Evolutionary conservation across 2,329 filamentous ascomycete genomes (phyloP).

Genomic region (Trichoderma sp.): DNA sequence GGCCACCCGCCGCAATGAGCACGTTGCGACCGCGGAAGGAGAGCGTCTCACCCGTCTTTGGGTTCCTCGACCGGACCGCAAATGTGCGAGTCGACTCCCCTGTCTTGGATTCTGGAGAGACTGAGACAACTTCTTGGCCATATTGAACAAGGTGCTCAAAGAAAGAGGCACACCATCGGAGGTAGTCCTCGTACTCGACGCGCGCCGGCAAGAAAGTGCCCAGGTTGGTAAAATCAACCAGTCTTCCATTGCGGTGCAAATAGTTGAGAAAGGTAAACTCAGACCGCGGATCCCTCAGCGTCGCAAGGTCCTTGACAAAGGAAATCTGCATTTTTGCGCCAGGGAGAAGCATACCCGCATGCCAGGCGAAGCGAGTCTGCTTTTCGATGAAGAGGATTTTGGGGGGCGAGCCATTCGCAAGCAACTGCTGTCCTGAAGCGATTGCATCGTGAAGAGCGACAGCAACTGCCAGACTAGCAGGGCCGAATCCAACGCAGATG

Average conservation of each 20-base stretch:
- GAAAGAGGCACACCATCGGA: conserved; percentile 84
- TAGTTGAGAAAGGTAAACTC: conserved; percentile 97
- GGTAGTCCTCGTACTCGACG: conserved; percentile 91
- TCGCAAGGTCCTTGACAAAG: conserved; percentile 94
- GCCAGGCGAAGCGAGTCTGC: conserved; percentile 83
- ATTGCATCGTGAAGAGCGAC: conserved; percentile 84
- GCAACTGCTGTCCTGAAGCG: conserved; percentile 49
- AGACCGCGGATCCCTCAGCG: conserved; percentile 81
- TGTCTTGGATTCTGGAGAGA: conserved; percentile 57
- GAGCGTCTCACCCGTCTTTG: conserved; percentile 55
- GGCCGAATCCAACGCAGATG: conserved; percentile 89
- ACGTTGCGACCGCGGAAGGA: conserved; percentile 65
- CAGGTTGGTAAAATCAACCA: conserved; percentile 89
- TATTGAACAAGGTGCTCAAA: conserved; percentile 77
- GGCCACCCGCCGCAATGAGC: conserved; percentile 59
- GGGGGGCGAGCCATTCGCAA: conserved; percentile 51
- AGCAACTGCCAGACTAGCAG: conserved; percentile 84
- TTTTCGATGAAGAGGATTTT: conserved; percentile 87
- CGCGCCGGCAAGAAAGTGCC: conserved; percentile 84
- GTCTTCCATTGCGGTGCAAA: conserved; percentile 75
- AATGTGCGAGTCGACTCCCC: conserved; percentile 62
- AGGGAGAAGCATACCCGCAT: conserved; percentile 91
- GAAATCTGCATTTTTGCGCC: conserved; percentile 97
- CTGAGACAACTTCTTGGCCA: conserved; percentile 71
- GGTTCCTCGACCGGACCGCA: conserved; percentile 65